Evolutionary conservation across 306 rosid genomes (phyloP), one percentile per base, ranked within the genome.

Genomic region (Castanopsis chinensis): DNA sequence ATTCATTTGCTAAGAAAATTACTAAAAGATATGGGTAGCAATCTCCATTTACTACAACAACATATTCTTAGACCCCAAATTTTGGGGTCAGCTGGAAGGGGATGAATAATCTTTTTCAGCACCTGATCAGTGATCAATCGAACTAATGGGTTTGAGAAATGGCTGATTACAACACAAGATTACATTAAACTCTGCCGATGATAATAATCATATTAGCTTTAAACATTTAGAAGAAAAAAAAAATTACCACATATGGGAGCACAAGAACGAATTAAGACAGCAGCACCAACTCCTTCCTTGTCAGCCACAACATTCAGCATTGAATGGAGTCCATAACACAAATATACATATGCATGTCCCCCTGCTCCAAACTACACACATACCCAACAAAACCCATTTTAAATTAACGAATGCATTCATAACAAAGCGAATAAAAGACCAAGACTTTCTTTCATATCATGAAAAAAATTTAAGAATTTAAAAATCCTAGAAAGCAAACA

Each of bases 291-390:
- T 52, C 97, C 97, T 82, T 87, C 95, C 85, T 91, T 88, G 82
- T 94, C 99, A 56, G 97, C 99, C 76, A 94, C 99, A 76, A 92
- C 79, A 82, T 92, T 91, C 43, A 94, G 79, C 99, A 94, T 91
- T 23, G 77, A 60, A 82, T 92, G 98, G 35, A 91, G 86, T 76
- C 95, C 95, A 80, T 94, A 91, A 86, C 99, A 91, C 57, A 92
- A 92, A 79, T 94, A 94, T 65, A 92, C 96, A 85, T 90, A 91
- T 0, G 99, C 97, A 81, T 85, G 95, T 69, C 99, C 97, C n/a
- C 97, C 97, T 1, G 89, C 83, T 83, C 97, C 99, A 90, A 91
- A 95, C 98, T 95, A 74, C 52, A 41, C 35, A 78, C 58, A 79
- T 41, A 9, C 83, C 30, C 58, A 55, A 74, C 80, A 59, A 32